Conservation (phyloP, 2,329 filamentous ascomycete species). For the Magnaporthiopsis incrustans region DNA sequence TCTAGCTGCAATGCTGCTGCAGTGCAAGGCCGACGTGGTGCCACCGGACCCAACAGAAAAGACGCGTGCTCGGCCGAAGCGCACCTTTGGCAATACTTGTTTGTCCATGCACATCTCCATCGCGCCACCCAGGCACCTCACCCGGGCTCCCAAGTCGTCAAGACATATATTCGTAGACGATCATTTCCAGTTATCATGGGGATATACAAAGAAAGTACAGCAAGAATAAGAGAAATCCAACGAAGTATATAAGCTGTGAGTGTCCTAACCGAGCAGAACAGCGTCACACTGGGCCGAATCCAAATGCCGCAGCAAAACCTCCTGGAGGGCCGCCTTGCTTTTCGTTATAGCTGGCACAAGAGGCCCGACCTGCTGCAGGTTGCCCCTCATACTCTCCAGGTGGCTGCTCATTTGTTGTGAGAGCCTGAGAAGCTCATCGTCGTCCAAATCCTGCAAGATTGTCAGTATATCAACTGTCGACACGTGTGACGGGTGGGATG, state of each 20-base stretch:
- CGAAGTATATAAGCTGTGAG: too few species aligned
- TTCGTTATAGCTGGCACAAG: conserved; percentile 39
- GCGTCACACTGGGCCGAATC: conserved; percentile 37
- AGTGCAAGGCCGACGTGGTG: not conserved
- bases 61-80: not conserved
- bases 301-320: conserved; percentile 37
- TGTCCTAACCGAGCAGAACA: conserved; percentile 33
- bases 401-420: conserved; percentile 43
- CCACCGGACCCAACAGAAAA: not conserved
- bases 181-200: not conserved
- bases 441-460: conserved; percentile 25
- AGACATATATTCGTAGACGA: not conserved
- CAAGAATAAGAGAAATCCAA: not conserved
- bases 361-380: conserved; percentile 45
- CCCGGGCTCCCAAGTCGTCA: not conserved
- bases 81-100: not conserved
- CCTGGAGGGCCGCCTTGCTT: conserved; percentile 41
- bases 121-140: not conserved
- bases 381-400: conserved; percentile 47
- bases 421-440: conserved; percentile 36
- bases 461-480: conserved; percentile 1
- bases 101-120: not conserved
- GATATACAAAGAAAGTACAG: not conserved
- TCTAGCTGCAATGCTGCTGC: not conserved
- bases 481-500: not conserved